Conservation (phyloP, 2,329 filamentous ascomycete genomes). For the Beauveria sp. region DNA sequence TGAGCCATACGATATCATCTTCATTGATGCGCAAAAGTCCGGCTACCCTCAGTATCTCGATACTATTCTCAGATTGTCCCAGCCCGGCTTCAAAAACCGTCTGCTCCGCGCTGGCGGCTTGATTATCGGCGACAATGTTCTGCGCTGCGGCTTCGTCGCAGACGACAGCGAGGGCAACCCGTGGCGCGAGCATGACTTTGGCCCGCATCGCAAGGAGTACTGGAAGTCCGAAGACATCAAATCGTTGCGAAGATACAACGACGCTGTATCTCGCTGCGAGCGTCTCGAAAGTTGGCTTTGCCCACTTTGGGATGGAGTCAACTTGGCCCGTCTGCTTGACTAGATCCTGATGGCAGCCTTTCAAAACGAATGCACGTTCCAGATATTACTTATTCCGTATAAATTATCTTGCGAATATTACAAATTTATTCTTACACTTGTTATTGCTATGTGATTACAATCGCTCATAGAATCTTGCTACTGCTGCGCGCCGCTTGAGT, state of each 20-base stretch:
- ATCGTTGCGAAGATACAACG: slow-evolving; percentile 17
- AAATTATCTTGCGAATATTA: no score
- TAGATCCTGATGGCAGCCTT: background rate
- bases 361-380: background rate
- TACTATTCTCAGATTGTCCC: slow-evolving; percentile 30
- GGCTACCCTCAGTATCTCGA: slow-evolving; percentile 35
- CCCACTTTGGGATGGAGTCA: slow-evolving; percentile 26
- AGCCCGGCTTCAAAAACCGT: slow-evolving; percentile 22
- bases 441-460: no score
- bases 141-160: slow-evolving; percentile 35
- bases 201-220: slow-evolving; percentile 12
- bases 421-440: no score
- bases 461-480: no score
- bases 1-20: slow-evolving; percentile 38
- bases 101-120: slow-evolving; percentile 36
- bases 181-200: slow-evolving; percentile 8
- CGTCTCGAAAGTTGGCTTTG: slow-evolving; percentile 24
- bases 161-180: slow-evolving; percentile 13
- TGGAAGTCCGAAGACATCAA: slow-evolving; percentile 15
- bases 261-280: slow-evolving; percentile 13
- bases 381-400: background rate
- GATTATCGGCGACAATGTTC: slow-evolving; percentile 41
- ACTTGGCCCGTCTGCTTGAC: slow-evolving; percentile 24
- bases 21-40: slow-evolving; percentile 39
- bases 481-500: no score